Evolutionary conservation across 2,329 filamentous ascomycete species (phyloP).

Genomic region (Claviceps citrina): DNA sequence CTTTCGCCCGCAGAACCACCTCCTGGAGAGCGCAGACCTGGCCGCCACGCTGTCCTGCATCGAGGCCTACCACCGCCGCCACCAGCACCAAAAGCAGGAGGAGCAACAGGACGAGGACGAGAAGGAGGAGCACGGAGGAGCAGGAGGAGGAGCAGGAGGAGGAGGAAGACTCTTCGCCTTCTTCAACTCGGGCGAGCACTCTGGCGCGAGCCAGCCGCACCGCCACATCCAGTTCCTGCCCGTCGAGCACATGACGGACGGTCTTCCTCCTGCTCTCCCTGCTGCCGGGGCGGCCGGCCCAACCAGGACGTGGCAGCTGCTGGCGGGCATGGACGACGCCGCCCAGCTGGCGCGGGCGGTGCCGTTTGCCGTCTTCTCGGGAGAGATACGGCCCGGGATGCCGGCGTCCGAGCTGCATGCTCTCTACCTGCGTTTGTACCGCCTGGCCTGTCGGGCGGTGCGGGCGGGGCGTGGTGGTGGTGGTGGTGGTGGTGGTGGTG

Average conservation of each 20-base stretch:
- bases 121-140: no score
- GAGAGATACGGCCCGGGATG: conserved; percentile 21
- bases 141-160: no score
- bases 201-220: conserved; percentile 57
- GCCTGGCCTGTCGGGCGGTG: conserved; percentile 26
- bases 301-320: conserved; percentile 32
- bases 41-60: conserved; percentile 47
- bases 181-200: conserved; percentile 55
- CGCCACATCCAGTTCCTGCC: conserved; percentile 59
- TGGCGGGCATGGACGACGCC: conserved; percentile 31
- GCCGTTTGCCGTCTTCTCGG: conserved; percentile 31
- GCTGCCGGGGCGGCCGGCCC: conserved; percentile 9
- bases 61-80: conserved; percentile 38
- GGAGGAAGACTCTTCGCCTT: conserved; percentile 50
- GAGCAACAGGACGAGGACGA: no score
- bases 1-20: conserved; percentile 48
- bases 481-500: neutral
- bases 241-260: conserved; percentile 44
- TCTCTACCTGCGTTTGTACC: conserved; percentile 34
- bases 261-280: no score
- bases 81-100: no score
- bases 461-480: neutral
- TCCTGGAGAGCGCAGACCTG: conserved; percentile 46
- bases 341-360: conserved; percentile 15
- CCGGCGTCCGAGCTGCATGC: conserved; percentile 22